These are phyloP conservation scores for Xylariales sp. DNA, from an alignment of 2,329 filamentous ascomycete genomes.

Conservation along the genomic window DNA sequence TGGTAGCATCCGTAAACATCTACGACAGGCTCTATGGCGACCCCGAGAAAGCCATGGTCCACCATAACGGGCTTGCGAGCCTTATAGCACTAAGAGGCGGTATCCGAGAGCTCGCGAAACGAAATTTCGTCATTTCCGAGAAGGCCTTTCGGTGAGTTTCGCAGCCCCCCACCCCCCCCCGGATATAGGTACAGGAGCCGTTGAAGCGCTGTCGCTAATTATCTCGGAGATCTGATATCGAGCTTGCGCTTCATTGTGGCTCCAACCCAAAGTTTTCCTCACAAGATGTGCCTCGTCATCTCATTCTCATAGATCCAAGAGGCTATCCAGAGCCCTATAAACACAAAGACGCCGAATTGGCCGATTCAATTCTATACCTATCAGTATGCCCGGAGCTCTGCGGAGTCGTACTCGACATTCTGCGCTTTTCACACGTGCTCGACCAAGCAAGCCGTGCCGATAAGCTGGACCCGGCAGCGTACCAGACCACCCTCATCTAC, in stretches of 20 bases:
- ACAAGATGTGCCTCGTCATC: conserved; percentile 23
- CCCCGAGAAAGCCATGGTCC: conserved; percentile 30
- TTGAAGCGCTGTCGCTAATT: neutral
- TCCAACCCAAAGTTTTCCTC: conserved; percentile 28
- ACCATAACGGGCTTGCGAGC: conserved; percentile 24
- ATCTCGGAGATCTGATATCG: conserved; percentile 29
- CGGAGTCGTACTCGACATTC: conserved; percentile 22
- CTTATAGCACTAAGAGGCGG: conserved; percentile 32
- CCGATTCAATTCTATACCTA: conserved; percentile 17
- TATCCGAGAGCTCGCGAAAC: conserved; percentile 26
- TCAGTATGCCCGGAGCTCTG: conserved; percentile 27
- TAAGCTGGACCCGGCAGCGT: conserved; percentile 28
- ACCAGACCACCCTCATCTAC: conserved; percentile 28
- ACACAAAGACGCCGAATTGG: neutral
- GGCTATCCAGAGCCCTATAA: neutral
- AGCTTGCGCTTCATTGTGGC: conserved; percentile 31
- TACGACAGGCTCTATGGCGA: conserved; percentile 42
- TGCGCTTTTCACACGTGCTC: conserved; percentile 23
- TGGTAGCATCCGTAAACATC: conserved; percentile 45
- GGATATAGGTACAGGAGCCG: neutral
- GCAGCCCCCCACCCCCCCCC: neutral
- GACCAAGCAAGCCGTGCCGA: conserved; percentile 12
- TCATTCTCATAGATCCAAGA: conserved; percentile 12
- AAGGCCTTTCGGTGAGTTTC: conserved; percentile 32
- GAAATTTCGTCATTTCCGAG: conserved; percentile 30